Base-by-base conservation (phyloP, 2,329 filamentous ascomycete genomes). In the Sarocladium kiliense region DNA sequence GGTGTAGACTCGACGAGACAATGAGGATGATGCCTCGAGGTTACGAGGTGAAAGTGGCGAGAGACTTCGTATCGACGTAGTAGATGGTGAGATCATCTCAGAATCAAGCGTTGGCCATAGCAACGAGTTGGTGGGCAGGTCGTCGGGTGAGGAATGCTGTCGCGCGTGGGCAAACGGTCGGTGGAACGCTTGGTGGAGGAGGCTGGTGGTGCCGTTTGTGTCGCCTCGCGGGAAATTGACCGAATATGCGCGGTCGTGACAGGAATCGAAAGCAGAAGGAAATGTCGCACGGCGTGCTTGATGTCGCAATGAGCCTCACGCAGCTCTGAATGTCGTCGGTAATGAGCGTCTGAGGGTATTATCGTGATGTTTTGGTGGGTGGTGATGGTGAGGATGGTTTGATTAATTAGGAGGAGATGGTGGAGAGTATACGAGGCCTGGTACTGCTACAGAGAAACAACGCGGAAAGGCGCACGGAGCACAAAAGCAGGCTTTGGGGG, bases 41-140 rank as follows among this genome's bases (percentile, higher is more conserved):
- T 11, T 10, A 19, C 19, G 50, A 53, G 47, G 47, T 16, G 47
- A 51, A 10, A 47, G 18, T 34, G 27, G 23, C 36, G 53, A 47
- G n/a, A 44, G n/a, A 39, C 11, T 53, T 32, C 32, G 50, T 53
- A n/a, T 41, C 23, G 50, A n/a, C 32, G 36, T 23, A 5, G 50
- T 5, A 11, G 21, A 41, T 16, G 32, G 32, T 53, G 44, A 50
- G 55, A 61, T 62, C 66, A 69, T 69, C 57, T 67, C 66, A 66
- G 60, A 53, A 61, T 63, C 21, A 56, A 58, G 47, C 58, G 60
- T 62, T 58, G 62, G 55, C 59, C 64, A 65, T 67, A 44, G 60
- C 63, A 67, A 65, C 59, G 57, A 57, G 44, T 59, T 57, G 42
- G 37, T 54, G 45, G 56, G 58, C 57, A 61, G 59, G 56, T 58